A percentile compares a stretch with the other conserved stretches of the same genome.
These are phyloP conservation scores for Tolypocladium tropicale DNA, from an alignment of 2,329 filamentous ascomycete genomes.

Conservation along the genomic window DNA sequence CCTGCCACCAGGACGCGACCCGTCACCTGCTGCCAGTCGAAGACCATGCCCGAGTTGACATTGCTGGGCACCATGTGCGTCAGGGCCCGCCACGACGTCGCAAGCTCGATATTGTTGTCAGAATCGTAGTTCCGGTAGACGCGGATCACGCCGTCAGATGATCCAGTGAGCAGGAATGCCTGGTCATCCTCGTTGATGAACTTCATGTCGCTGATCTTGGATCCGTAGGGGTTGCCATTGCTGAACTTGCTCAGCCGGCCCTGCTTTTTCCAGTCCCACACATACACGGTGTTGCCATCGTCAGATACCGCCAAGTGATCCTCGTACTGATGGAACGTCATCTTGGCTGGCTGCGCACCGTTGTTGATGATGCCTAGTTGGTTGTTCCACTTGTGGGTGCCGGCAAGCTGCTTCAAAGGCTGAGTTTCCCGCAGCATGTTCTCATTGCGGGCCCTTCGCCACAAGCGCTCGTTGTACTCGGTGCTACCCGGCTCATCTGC, in stretches of 20 bases:
- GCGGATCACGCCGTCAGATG: slow-evolving; percentile 87
- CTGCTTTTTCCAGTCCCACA: slow-evolving; percentile 89
- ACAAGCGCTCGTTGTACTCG: slow-evolving; percentile 91
- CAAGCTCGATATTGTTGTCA: slow-evolving; percentile 65
- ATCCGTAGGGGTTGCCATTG: slow-evolving; percentile 86
- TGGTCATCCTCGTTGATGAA: slow-evolving; percentile 99
- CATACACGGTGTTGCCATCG: slow-evolving; percentile 77
- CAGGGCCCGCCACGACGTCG: slow-evolving; percentile 82
- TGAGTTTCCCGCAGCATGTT: slow-evolving; percentile 86
- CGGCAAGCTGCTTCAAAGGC: slow-evolving; percentile 81
- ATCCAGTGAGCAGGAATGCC: slow-evolving; percentile 87
- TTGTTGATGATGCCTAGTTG: slow-evolving; percentile 80
- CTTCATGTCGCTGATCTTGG: slow-evolving; percentile 85
- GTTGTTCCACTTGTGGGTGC: slow-evolving; percentile 78
- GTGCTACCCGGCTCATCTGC: slow-evolving; percentile 92
- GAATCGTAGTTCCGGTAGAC: slow-evolving; percentile 89
- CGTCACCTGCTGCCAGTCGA: slow-evolving; percentile 98
- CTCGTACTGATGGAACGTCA: slow-evolving; percentile 97
- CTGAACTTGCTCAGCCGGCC: slow-evolving; percentile 74
- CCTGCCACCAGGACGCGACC: slow-evolving; percentile 91
- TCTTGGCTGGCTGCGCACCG: slow-evolving; percentile 76
- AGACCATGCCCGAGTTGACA: slow-evolving; percentile 88
- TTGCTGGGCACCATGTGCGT: slow-evolving; percentile 92
- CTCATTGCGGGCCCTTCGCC: slow-evolving; percentile 88
- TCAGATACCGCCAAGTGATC: slow-evolving; percentile 91